These are phyloP conservation scores for Aureobasidium sp. DNA, from an alignment of 2,329 filamentous ascomycete genomes.

Conservation along the genomic window DNA sequence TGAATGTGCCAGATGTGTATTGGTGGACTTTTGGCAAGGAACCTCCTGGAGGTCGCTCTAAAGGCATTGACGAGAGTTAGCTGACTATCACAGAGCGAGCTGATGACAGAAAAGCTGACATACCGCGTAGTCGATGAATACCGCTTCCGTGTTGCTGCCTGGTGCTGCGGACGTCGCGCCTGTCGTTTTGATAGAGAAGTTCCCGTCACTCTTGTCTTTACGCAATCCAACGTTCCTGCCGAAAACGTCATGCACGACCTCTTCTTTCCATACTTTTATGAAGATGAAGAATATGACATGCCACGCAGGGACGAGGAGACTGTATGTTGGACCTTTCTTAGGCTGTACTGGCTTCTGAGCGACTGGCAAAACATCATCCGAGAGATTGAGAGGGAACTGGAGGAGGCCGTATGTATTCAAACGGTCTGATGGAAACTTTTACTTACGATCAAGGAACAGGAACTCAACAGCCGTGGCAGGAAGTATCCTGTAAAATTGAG, in stretches of 20 bases:
- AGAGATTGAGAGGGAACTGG: conserved; percentile 24
- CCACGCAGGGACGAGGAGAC: conserved; percentile 26
- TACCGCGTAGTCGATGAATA: conserved; percentile 21
- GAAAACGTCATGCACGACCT: conserved; percentile 26
- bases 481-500: conserved; percentile 26
- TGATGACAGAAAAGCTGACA: neutral
- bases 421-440: neutral
- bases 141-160: conserved; percentile 27
- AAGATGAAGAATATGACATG: conserved; percentile 24
- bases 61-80: conserved; percentile 3
- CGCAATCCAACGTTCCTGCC: conserved; percentile 20
- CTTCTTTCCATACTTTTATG: conserved; percentile 25
- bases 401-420: conserved; percentile 20
- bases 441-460: conserved; percentile 14
- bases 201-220: conserved; percentile 28
- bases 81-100: neutral
- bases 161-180: conserved; percentile 26
- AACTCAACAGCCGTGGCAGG: conserved; percentile 26
- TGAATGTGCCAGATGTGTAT: conserved; percentile 31
- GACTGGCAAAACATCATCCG: conserved; percentile 31
- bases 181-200: conserved; percentile 22
- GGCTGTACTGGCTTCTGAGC: conserved; percentile 26
- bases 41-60: conserved; percentile 17
- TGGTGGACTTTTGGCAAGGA: conserved; percentile 28
- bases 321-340: conserved; percentile 28